Evolutionary conservation across 169 alveolate species (phyloP), one percentile per base, ranked within the genome.

Genomic region (Blepharisma undulans): DNA sequence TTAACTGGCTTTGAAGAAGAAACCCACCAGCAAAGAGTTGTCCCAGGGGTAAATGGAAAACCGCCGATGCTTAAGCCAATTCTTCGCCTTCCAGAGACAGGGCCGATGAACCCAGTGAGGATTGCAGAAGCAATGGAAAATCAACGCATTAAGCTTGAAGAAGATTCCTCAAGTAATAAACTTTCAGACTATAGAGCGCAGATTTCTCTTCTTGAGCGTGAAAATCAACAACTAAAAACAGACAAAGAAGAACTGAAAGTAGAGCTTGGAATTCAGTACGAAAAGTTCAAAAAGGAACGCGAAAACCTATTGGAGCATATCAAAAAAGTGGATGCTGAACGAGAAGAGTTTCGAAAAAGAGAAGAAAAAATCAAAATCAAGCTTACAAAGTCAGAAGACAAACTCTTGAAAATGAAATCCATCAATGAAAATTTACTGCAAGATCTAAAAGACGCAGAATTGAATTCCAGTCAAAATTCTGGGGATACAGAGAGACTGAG

Each of bases 21-120:
- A 32, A 4, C 33, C n/a, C 34, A 34, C 33, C 36, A 22, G 12
- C 80, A 22, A 21, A 32, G 60, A 82, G 34, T 82, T 22, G 60
- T 82, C 34, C 72, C 76, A 22, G 89, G 89, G 4, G 60, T 72
- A 21, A 25, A 82, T 7, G 89, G 89, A 34, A 82, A 82, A 59
- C 89, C 89, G 8, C 89, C 89, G 8, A 19, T 86, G 59, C 29
- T 86, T 3, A 86, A 85, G 66, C 72, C 84, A 19, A 60, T 71
- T 7, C 25, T 32, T 25, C 61, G 32, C 25, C 29, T 72, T 27
- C 84, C 80, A 21, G 84, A 86, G 25, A 6, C 71, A 21, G 91
- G 91, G 19, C 84, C 91, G 22, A 36, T 86, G 30, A 86, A 86
- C 84, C 91, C 91, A 19, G 29, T 86, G 84, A 86, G 72, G 36